Percentiles rank a stretch among this genome's conserved stretches.
Conservation (phyloP, 495 filamentous ascomycete genomes). For the Penicillium ochrochloron region DNA sequence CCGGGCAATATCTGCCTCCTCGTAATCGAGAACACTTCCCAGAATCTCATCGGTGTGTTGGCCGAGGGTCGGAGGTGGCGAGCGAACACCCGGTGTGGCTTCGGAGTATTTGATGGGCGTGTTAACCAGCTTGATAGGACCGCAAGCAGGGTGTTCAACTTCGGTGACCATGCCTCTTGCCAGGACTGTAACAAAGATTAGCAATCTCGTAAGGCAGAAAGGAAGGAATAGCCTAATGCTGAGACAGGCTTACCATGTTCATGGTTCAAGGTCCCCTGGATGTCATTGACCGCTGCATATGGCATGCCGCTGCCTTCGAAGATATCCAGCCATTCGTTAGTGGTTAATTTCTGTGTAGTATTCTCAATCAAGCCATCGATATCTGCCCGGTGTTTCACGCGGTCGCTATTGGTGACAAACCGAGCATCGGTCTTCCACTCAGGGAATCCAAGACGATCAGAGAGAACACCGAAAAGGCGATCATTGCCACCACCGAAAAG, state of each 20-base stretch:
- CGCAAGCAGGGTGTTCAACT: conserved; percentile 80
- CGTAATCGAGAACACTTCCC: conserved; percentile 65
- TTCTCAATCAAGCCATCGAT: conserved; percentile 79
- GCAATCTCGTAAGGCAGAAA: not conserved
- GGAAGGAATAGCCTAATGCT: not conserved
- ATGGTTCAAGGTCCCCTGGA: conserved; percentile 82
- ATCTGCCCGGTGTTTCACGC: conserved; percentile 76
- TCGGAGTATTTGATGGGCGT: conserved; percentile 96
- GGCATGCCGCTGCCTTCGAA: conserved; percentile 92
- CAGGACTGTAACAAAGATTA: conserved; percentile 54
- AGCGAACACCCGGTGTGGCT: conserved; percentile 75
- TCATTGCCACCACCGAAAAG: conserved; percentile 95
- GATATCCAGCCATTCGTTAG: conserved; percentile 83
- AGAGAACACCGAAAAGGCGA: conserved; percentile 83
- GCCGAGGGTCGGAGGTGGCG: conserved; percentile 81
- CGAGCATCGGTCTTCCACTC: conserved; percentile 79
- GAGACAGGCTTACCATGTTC: conserved; percentile 62
- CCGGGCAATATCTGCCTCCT: conserved; percentile 60
- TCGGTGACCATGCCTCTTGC: conserved; percentile 89
- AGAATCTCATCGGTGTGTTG: conserved; percentile 93
- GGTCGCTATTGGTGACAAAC: conserved; percentile 78
- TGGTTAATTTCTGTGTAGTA: conserved; percentile 77
- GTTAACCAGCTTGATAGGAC: conserved; percentile 86
- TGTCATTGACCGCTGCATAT: conserved; percentile 93
- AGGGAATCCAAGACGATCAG: conserved; percentile 73